These are phyloP conservation scores for Circinella umbellata DNA, from an alignment of 371 early-diverging fungal genomes.

Conservation along the genomic window DNA sequence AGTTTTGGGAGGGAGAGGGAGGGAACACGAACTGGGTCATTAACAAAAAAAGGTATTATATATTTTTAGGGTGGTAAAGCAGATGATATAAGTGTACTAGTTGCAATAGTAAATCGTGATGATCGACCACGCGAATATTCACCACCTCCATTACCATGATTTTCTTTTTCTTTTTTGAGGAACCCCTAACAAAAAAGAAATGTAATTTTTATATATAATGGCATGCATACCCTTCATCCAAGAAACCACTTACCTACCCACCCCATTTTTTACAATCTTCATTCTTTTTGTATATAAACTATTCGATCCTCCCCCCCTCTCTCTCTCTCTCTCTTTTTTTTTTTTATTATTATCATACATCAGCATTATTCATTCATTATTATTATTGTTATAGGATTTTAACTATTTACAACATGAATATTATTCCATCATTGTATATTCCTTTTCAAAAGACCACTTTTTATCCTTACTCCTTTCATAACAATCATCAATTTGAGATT, in stretches of 20 bases:
- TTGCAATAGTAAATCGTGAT: conserved; percentile 69
- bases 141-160: conserved; percentile 29
- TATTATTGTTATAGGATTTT: not conserved
- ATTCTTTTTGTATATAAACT: conserved; percentile 3
- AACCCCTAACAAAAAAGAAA: too few species aligned
- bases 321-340: not conserved
- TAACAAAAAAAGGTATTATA: not conserved
- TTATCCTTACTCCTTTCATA: too few species aligned
- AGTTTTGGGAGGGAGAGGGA: not conserved
- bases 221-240: conserved; percentile 4
- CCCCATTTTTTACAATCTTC: too few species aligned
- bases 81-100: conserved; percentile 83
- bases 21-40: conserved; percentile 20
- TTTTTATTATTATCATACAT: not conserved
- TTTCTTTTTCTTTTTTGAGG: not conserved
- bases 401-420: too few species aligned
- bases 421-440: too few species aligned
- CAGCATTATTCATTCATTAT: not conserved
- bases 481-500: too few species aligned
- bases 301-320: not conserved
- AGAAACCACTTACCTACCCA: too few species aligned
- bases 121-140: conserved; percentile 48
- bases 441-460: too few species aligned
- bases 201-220: not conserved
- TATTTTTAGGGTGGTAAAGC: conserved; percentile 75